These are phyloP conservation scores for Spencermartinsiella ligniputridi DNA, from an alignment of 1,139 yeast genomes.

Conservation along the genomic window DNA sequence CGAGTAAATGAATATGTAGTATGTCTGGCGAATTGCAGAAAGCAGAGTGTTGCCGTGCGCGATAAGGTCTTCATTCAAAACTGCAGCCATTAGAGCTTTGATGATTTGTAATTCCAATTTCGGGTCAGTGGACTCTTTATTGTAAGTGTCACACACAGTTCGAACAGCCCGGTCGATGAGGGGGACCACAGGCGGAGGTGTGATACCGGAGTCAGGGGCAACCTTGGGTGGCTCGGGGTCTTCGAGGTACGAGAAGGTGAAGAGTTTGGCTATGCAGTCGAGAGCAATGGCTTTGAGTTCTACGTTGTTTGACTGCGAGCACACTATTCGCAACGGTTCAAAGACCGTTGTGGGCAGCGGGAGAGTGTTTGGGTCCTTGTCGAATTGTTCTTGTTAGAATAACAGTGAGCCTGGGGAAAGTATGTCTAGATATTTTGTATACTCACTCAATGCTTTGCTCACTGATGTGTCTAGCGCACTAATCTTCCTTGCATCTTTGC, in stretches of 20 bases:
- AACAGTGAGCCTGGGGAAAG: neutral
- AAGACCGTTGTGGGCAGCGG: conserved; percentile 49
- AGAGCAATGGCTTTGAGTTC: conserved; percentile 54
- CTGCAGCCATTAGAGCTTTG: conserved; percentile 85
- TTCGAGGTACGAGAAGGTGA: conserved; percentile 57
- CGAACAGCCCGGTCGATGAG: conserved; percentile 82
- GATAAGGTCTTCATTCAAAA: conserved; percentile 71
- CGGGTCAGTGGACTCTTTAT: conserved; percentile 88
- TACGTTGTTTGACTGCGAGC: conserved; percentile 46
- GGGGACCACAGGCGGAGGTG: conserved; percentile 52
- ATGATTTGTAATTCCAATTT: conserved; percentile 88
- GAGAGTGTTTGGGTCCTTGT: conserved; percentile 23
- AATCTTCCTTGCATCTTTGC: conserved; percentile 49
- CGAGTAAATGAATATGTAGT: conserved; percentile 85
- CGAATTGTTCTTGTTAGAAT: conserved; percentile 22
- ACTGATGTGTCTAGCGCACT: conserved; percentile 41
- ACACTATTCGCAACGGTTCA: conserved; percentile 59
- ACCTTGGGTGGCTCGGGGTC: conserved; percentile 44
- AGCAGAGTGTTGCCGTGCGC: conserved; percentile 88
- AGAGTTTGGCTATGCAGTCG: conserved; percentile 62
- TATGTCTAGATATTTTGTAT: too few species aligned
- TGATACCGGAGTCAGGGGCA: conserved; percentile 37
- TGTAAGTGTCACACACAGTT: conserved; percentile 79
- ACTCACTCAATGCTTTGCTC: conserved; percentile 39
- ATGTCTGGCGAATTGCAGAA: conserved; percentile 88